Conservation (phyloP, 73 alveolate species). For the Paramecium sexaurelia region DNA sequence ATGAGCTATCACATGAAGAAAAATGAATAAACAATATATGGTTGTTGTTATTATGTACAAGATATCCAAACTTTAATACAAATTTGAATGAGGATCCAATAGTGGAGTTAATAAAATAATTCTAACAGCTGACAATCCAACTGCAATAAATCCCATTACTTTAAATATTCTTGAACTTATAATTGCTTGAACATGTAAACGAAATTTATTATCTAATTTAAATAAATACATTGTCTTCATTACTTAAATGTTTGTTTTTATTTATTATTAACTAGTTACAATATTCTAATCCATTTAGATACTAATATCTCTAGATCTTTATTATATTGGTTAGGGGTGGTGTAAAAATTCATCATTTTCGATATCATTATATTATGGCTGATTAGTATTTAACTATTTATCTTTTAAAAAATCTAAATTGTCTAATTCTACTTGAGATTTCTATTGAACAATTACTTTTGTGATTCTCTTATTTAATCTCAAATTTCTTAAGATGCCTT, state of each 20-base stretch:
- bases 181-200: neutral
- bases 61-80: neutral
- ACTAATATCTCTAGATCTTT: slow-evolving; percentile 16
- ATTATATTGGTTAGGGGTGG: neutral
- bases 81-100: slow-evolving; percentile 1
- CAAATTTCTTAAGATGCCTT: neutral
- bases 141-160: neutral
- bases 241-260: neutral
- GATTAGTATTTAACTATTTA: neutral
- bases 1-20: neutral
- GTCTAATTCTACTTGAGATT: neutral
- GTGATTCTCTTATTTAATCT: neutral
- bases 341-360: slow-evolving; percentile 18
- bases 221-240: slow-evolving; percentile 17
- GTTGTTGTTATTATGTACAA: neutral
- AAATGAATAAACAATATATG: neutral
- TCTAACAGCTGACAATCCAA: neutral
- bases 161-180: neutral
- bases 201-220: neutral
- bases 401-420: neutral
- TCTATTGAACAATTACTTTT: neutral
- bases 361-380: neutral
- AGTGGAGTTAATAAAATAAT: neutral
- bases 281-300: neutral
- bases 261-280: neutral